Evolutionary conservation across 495 filamentous ascomycete genomes (phyloP), one percentile per base, ranked within the genome.

Genomic region (Neurospora sp.): DNA sequence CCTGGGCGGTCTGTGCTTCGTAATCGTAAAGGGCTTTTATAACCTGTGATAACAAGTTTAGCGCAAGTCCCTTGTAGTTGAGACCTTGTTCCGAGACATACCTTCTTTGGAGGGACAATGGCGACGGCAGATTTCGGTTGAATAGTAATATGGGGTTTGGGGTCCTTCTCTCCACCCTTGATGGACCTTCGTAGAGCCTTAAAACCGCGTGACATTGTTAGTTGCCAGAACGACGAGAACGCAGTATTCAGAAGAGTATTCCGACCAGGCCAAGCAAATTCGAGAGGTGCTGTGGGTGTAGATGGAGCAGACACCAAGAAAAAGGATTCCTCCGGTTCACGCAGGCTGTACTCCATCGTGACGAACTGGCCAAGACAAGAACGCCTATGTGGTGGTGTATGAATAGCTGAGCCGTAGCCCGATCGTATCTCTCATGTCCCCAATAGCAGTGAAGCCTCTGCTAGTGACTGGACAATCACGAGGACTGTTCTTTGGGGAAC

Each of bases 21-120:
- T 98, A 98, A 80, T 97, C 93, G 86, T 94, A 97, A 59, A 98
- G 90, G 16, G 96, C 95, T 86, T 93, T 93, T 79, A 99, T 99
- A 69, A 99, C 95, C 96, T 99, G 72, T 69, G 46, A 42, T 66
- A 27, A 73, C 62, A 73, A 69, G 69, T 76, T 84, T 75, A 83
- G 79, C 76, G 69, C 74, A 69, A 35, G 71, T 31, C 69, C 38
- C 27, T 16, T n/a, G 39, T 48, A 54, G 44, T 70, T 31, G 48
- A 74, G 71, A 39, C 37, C 62, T 39, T 75, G 44, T 35, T n/a
- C 42, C 44, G 31, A 71, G 44, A 84, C 88, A 79, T 82, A 99
- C 96, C 90, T 97, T 98, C 83, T 97, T 98, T 0, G 96, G 96
- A 75, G 96, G 94, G 39, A 95, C 88, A 80, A 99, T 99, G 11